Base-by-base conservation (phyloP, 306 rosid species). In the Quercus agrifolia region DNA sequence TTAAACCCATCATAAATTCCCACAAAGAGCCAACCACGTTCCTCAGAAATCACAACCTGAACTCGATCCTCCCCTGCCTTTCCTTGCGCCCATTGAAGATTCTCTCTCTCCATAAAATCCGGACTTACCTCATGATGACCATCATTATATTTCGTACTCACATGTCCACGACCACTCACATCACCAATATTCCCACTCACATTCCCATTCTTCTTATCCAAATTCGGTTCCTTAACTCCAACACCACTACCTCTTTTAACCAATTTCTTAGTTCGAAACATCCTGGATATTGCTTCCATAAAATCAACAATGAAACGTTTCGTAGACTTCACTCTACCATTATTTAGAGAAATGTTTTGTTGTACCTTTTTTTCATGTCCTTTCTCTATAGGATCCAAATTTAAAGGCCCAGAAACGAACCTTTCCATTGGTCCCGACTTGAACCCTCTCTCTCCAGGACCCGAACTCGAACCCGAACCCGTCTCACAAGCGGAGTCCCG, bases 1-100 rank as follows among this genome's bases (percentile, higher is more conserved):
- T 89, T 92, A 21, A 94, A 94, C 20, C 98, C 98, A 74, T 92
- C 98, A 76, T 92, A 94, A 70, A 94, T 92, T 30, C 97, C 98
- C 2, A 91, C 97, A 14, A 83, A 92, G 79, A 89, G 86, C 98
- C 97, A 92, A n/a, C 88, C 94, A 54, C 87, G 86, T 23, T 88
- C 86, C 80, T 94, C 98, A 0, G 93, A 94, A 12, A 92, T 82
- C 82, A 92, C 97, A 11, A 94, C 70, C 66, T 94, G 98, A 63
- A 92, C 85, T 74, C 94, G 83, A 73, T 94, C 98, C 80, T 94
- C 97, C 13, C 97, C 97, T 4, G 91, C 93, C 79, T 85, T 94
- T 49, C 98, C 97, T 77, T 87, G 97, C 30, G 97, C 94, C 97
- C 96, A 91, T n/a, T 92, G 92, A 25, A 89, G 86, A 75, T 87